Base-by-base conservation (phyloP, 2,329 filamentous ascomycete genomes). In the Aspergillus sp. region DNA sequence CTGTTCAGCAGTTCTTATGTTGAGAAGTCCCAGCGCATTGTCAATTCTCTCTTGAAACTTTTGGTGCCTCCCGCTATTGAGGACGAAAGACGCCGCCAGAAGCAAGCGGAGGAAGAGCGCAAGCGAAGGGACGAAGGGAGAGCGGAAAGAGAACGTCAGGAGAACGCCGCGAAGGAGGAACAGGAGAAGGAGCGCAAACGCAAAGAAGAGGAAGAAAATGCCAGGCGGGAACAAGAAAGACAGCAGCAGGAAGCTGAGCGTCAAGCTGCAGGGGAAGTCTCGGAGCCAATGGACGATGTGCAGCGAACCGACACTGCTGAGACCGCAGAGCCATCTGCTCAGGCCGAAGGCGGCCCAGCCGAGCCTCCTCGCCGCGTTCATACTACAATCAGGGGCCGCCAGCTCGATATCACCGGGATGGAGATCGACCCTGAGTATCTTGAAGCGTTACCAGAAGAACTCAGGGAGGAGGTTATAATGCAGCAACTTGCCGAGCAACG, bases 351-450 rank as follows among this genome's bases (percentile, higher is more conserved):
- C n/a, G 63, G 64, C 17, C 61, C 64, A 13, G 57, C 67, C 22
- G 70, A 72, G 31, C 64, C 72, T 28, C 50, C 50, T 19, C 56
- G 60, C 33, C 80, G 88, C 29, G 73, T 93, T 17, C 80, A 80
- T 48, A 93, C 85, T 11, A 88, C 75, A 2, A 86, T 98, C 33
- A 72, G 88, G 39, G 89, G 88, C 15, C 82, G 83, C 42, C 79
- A 91, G 49, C 75, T 93, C 33, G 91, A 98, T 56, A 91, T 98
- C 30, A 98, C 91, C 0, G 84, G 85, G 39, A 72, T 98, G 40
- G 88, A 89, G 30, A 96, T 98, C 47, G 91, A 98, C 53, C 75
- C 82, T 11, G 88, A 93, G 35, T 98, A 95, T 59, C 75, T 98
- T 5, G 85, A 91, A 37, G 93, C 89, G n/a, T 67, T 98, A n/a